A percentile compares a stretch with the other conserved stretches of the same genome.
Conservation (phyloP, 2,329 filamentous ascomycete species). For the Sclerotinia glacialis region DNA sequence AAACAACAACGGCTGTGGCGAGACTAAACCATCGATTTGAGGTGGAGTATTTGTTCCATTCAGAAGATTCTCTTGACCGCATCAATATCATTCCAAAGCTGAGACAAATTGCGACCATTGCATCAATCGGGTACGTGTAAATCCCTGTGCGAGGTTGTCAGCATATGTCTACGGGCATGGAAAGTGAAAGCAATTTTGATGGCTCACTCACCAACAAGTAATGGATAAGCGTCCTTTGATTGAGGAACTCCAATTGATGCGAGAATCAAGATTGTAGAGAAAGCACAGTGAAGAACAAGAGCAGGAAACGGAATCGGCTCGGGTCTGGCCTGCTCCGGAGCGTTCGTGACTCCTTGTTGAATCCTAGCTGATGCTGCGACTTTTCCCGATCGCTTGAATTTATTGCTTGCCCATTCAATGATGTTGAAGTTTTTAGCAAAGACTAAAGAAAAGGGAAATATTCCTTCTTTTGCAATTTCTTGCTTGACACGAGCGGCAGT, state of each 20-base stretch:
- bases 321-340: background rate
- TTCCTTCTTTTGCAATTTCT: constrained; percentile 58
- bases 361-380: constrained; percentile 31
- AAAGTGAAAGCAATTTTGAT: background rate
- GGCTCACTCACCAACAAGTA: constrained; percentile 15
- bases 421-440: constrained; percentile 48
- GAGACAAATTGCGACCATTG: constrained; percentile 36
- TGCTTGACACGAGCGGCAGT: constrained; percentile 56
- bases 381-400: constrained; percentile 18
- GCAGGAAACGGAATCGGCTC: constrained; percentile 26
- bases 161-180: constrained; percentile 24
- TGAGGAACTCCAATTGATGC: constrained; percentile 15
- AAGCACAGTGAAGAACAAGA: constrained; percentile 28
- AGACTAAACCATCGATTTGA: constrained; percentile 19
- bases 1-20: constrained; percentile 15
- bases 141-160: constrained; percentile 37
- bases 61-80: background rate
- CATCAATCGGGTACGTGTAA: constrained; percentile 44
- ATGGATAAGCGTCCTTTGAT: constrained; percentile 19
- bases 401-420: constrained; percentile 34
- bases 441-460: constrained; percentile 43
- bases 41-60: constrained; percentile 11
- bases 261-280: constrained; percentile 26
- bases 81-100: constrained; percentile 16
- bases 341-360: constrained; percentile 36